Conservation (phyloP, 2,329 filamentous ascomycete species). For the Apiospora koreana region DNA sequence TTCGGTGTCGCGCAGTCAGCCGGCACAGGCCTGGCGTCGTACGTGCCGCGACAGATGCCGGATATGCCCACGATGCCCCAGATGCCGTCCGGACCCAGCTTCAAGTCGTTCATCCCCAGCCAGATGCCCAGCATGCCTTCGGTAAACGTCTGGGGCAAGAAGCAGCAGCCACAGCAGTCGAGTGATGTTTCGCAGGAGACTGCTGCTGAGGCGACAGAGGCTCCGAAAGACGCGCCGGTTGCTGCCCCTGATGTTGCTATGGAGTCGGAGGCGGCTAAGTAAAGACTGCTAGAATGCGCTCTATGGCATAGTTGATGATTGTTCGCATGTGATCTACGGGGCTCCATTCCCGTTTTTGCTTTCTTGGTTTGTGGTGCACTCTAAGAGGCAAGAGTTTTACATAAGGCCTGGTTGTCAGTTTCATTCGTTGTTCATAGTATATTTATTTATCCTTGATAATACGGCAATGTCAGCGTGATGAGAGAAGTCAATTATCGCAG, state of each 20-base stretch:
- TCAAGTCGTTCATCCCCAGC: slow-evolving; percentile 33
- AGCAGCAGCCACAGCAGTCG: slow-evolving; percentile 2
- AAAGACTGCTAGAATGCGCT: neutral
- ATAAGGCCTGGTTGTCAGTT: neutral
- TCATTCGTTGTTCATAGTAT: neutral
- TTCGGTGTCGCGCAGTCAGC: slow-evolving; percentile 51
- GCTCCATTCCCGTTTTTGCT: neutral
- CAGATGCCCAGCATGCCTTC: slow-evolving; percentile 36
- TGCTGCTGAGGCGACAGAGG: slow-evolving; percentile 9
- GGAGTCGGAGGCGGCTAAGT: neutral
- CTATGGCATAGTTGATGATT: neutral
- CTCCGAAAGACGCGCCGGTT: neutral
- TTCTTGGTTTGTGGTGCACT: neutral
- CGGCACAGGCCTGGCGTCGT: slow-evolving; percentile 46
- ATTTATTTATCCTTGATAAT: neutral
- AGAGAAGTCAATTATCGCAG: neutral
- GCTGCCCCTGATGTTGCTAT: neutral
- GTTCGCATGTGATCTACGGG: neutral
- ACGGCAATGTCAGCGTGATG: neutral
- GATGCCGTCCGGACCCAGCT: slow-evolving; percentile 31
- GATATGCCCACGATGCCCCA: slow-evolving; percentile 34
- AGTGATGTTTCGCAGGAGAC: neutral
- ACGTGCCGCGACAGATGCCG: slow-evolving; percentile 46
- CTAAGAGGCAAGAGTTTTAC: neutral
- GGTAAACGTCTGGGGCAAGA: slow-evolving; percentile 26